Evolutionary conservation across 2,329 filamentous ascomycete genomes (phyloP), one percentile per base, ranked within the genome.

Genomic region (Diatrype stigma): DNA sequence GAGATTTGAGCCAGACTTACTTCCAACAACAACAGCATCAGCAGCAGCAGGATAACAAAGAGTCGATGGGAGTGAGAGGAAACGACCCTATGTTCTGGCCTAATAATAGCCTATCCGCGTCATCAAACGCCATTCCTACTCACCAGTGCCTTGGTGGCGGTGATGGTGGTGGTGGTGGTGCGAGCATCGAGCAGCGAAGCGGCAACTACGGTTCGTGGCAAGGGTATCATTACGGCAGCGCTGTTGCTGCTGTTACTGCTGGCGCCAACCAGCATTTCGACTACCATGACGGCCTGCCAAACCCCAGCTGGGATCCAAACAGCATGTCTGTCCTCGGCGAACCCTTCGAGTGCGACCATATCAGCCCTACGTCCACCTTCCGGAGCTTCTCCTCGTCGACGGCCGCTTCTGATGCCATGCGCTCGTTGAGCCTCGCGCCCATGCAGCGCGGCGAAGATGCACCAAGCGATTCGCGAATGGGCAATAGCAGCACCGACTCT

Each of bases 311-410:
- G 49, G 53, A 53, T 26, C 30, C 54, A 22, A 51, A 37, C 22
- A 44, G 4, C 26, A 48, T 60, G 52, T 52, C 59, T 6, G 49
- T 58, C 23, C 59, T 65, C 37, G 59, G 55, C 35, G 62, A 64
- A 44, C 51, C 61, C n/a, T 45, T 51, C 23, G 57, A 57, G 26
- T 57, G 53, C 28, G 38, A 51, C 21, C 57, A 58, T 23, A 46
- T 55, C 26, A 59, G 55, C 28, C 52, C 59, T 32, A 34, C 19
- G 6, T 45, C 42, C 26, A 45, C 57, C 19, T 56, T 55, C 32
- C 56, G 53, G 37, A 63, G 58, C 53, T 60, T 65, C 46, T 63
- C 62, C 17, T 64, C 63, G 19, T 62, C 62, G 45, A 51, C 54
- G 46, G 58, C n/a, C n/a, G n/a, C 56, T 35, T 61, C 62, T 11